Evolutionary conservation across 805 yeast species (phyloP).

Genomic region (Candida silvicultrix): DNA sequence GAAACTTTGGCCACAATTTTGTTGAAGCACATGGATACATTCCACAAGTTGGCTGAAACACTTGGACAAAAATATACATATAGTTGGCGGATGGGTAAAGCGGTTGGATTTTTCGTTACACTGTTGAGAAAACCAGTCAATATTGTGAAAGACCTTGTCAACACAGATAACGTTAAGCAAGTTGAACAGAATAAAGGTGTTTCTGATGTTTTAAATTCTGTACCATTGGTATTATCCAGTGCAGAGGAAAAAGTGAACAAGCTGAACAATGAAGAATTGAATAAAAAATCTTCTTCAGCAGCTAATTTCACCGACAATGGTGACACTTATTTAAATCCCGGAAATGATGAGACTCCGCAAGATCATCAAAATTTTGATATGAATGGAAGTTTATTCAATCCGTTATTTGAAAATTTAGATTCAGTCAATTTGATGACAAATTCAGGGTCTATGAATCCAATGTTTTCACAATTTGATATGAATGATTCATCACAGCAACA

Average conservation of each 20-base stretch:
- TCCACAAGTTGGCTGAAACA: slow-evolving; percentile 33
- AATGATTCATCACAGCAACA: background rate
- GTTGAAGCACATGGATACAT: slow-evolving; percentile 34
- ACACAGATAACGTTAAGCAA: slow-evolving; percentile 13
- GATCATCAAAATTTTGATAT: background rate
- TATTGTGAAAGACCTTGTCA: slow-evolving; percentile 17
- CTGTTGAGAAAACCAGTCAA: slow-evolving; percentile 27
- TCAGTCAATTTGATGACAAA: background rate
- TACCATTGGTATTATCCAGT: slow-evolving; percentile 15
- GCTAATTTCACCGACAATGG: background rate
- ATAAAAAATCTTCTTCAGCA: background rate
- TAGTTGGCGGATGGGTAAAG: slow-evolving; percentile 63
- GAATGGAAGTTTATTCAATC: background rate
- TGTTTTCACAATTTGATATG: no score
- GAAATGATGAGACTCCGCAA: no score
- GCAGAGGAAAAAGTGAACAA: slow-evolving; percentile 15
- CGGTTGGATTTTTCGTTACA: slow-evolving; percentile 38
- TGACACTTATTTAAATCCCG: background rate
- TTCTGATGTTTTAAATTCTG: slow-evolving; percentile 17
- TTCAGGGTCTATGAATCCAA: background rate
- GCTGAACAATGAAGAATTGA: background rate
- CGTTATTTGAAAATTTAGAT: background rate
- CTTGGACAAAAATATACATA: slow-evolving; percentile 55
- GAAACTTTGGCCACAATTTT: slow-evolving; percentile 31
- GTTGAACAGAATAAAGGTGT: slow-evolving; percentile 19